Evolutionary conservation across 768 basidiomycete genomes (phyloP).

Genomic region (Cystobasidium tubakii): DNA sequence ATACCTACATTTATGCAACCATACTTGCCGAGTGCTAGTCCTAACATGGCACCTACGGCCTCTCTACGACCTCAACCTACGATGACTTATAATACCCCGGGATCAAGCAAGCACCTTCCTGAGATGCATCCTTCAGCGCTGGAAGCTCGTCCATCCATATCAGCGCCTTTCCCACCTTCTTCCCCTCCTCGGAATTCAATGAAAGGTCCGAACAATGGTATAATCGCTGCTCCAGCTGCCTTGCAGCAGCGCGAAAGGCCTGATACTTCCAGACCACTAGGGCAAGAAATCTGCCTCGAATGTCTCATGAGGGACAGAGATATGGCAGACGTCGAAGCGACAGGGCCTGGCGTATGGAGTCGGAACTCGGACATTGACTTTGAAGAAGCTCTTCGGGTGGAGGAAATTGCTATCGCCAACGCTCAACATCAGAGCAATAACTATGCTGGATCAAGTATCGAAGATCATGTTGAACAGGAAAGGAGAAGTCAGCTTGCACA

Average conservation of each 20-base stretch:
- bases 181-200: neutral
- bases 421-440: slow-evolving; percentile 27
- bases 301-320: slow-evolving; percentile 99
- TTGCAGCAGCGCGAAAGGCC: slow-evolving; percentile 32
- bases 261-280: slow-evolving; percentile 38
- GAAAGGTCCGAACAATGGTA: neutral
- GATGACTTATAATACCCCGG: slow-evolving; percentile 7
- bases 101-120: slow-evolving; percentile 5
- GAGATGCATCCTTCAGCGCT: slow-evolving; percentile 37
- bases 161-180: slow-evolving; percentile 37
- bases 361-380: slow-evolving; percentile 76
- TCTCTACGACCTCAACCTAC: slow-evolving; percentile 27
- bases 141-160: slow-evolving; percentile 30
- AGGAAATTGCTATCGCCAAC: slow-evolving; percentile 57
- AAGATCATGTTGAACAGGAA: slow-evolving; percentile 35
- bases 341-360: slow-evolving; percentile 80
- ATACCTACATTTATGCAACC: neutral
- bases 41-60: neutral
- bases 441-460: slow-evolving; percentile 37
- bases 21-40: neutral
- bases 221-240: neutral
- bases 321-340: slow-evolving; percentile 90
- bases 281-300: slow-evolving; percentile 77
- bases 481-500: slow-evolving; percentile 40
- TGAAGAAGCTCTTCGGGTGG: slow-evolving; percentile 67